Base-by-base conservation (phyloP, 2,329 filamentous ascomycete genomes). In the Penicillium digitatum region DNA sequence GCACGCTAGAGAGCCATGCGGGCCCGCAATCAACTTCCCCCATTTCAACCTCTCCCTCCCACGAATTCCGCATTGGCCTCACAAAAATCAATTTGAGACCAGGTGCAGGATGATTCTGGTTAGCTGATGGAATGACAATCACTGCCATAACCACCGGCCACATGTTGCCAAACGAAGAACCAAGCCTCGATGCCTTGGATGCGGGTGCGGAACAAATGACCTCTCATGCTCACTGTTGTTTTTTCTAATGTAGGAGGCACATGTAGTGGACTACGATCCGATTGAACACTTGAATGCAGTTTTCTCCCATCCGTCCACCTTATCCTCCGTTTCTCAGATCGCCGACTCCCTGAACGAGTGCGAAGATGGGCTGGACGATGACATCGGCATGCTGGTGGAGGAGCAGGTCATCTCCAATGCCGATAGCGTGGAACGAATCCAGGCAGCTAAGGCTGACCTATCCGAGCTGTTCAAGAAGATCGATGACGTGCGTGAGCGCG, bases 401-500 rank as follows among this genome's bases (percentile, higher is more conserved):
- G 78, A 86, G 42, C 93, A 96, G 77, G 88, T 90, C 42, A 88
- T 88, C 69, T 90, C 89, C 54, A 89, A 95, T 73, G 85, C 88
- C 67, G 90, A 92, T 65, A 95, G 89, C 71, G 87, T 97, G 59
- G 85, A 90, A 75, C 87, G 92, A 63, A 96, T 99, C 78, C 89
- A 95, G 76, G 85, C 87, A 48, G 92, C 94, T 42, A 93, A 96
- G 76, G 83, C 85, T 54, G 94, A 97, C 76, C 84, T 99, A 59
- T 88, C 88, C 18, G 87, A 88, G 64, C 85, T 99, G 37, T 96
- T 99, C 79, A 85, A 86, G 67, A 95, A 95, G 77, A 96, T 99
- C 72, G 93, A 97, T 73, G 89, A 87, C 62, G 93, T 99, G 52
- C 89, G 92, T 52, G 87, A 87, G 66, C 86, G 93, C 49, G 94